Evolutionary conservation across 1,139 yeast species (phyloP).

Genomic region (Pichia sp.): DNA sequence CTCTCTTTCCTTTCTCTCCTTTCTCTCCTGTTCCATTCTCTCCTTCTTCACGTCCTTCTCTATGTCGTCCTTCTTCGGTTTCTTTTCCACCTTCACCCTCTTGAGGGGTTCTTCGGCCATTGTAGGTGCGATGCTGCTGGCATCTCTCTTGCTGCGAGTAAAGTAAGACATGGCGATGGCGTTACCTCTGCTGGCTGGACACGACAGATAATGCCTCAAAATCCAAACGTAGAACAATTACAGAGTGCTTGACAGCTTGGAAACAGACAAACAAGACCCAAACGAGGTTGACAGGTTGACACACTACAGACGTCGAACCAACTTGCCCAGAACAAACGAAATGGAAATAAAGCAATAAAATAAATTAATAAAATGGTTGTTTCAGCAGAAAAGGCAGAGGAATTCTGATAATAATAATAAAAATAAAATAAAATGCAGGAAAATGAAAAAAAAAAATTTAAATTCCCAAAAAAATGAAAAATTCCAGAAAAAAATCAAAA

Average conservation of each 20-base stretch:
- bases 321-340: neutral
- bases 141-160: neutral
- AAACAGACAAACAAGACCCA: neutral
- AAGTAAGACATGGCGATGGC: neutral
- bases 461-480: neutral
- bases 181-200: neutral
- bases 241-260: neutral
- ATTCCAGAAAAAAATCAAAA: neutral
- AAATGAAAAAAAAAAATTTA: neutral
- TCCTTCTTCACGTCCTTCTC: neutral
- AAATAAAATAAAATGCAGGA: neutral
- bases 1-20: neutral
- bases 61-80: neutral
- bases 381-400: neutral
- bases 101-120: neutral
- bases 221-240: neutral
- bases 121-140: neutral
- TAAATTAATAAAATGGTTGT: neutral
- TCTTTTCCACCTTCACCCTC: neutral
- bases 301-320: neutral
- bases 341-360: neutral
- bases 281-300: neutral
- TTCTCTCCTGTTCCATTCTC: neutral
- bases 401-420: neutral
- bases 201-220: neutral